Percentiles rank a stretch among this genome's conserved stretches.
Conservation (phyloP, 1,139 yeast genomes). For the Scheffersomyces parashehatae region DNA sequence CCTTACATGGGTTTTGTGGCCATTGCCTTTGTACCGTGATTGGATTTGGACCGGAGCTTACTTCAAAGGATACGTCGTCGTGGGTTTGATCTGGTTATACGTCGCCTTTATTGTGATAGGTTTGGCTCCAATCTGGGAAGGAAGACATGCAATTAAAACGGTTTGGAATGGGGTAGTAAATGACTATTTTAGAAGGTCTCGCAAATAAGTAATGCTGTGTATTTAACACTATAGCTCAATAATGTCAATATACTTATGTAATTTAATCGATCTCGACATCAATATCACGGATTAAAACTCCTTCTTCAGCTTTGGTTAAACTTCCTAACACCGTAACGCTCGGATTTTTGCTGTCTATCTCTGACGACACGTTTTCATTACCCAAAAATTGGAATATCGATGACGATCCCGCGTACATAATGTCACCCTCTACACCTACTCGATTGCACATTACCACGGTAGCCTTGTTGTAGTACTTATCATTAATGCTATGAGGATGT, state of each 20-base stretch:
- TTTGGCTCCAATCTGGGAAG: slow-evolving; percentile 24
- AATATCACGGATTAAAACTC: slow-evolving; percentile 58
- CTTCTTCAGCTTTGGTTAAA: slow-evolving; percentile 63
- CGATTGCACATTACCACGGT: slow-evolving; percentile 64
- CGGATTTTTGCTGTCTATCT: slow-evolving; percentile 34
- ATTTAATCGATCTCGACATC: slow-evolving; percentile 28
- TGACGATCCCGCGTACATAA: slow-evolving; percentile 74
- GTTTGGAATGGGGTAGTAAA: not conserved
- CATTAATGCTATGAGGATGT: slow-evolving; percentile 35
- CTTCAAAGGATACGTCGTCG: slow-evolving; percentile 41
- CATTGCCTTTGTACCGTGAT: slow-evolving; percentile 46
- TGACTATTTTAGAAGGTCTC: not conserved
- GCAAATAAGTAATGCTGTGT: no score
- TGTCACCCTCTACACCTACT: slow-evolving; percentile 69
- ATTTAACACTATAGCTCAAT: no score
- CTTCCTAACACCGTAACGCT: slow-evolving; percentile 57
- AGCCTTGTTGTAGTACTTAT: slow-evolving; percentile 25
- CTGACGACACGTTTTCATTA: slow-evolving; percentile 17
- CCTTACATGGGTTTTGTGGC: slow-evolving; percentile 43
- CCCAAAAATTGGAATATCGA: slow-evolving; percentile 55
- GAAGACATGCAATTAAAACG: not conserved
- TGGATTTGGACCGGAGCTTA: slow-evolving; percentile 40
- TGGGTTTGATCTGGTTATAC: slow-evolving; percentile 40
- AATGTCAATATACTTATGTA: not conserved
- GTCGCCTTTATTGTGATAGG: slow-evolving; percentile 32